Evolutionary conservation across 1,284 basidiomycete genomes (phyloP), one percentile per base, ranked within the genome.

Genomic region (Pseudomicrostroma phylloplanum): DNA sequence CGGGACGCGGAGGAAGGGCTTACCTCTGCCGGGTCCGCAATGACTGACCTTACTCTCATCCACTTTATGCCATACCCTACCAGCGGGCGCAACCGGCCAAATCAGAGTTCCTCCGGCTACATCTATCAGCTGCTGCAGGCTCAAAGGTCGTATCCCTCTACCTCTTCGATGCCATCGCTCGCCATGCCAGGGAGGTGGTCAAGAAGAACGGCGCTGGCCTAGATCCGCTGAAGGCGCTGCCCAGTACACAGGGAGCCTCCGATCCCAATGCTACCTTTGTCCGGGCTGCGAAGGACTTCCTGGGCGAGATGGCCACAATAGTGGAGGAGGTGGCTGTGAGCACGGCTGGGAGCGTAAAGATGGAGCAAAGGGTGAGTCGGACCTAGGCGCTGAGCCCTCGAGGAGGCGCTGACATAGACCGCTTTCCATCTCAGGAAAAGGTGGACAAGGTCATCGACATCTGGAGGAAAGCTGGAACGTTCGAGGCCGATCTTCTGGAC

Each of bases 401-500:
- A 36, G 19, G 17, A 25, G 23, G 30, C 17, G 55, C 26, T 51
- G 48, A 30, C 43, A 56, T 12, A n/a, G 43, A 6, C 43, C 6
- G 3, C 17, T 56, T 53, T 15, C 56, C 56, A 8, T 43, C 8
- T 26, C 57, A 68, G 67, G 68, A 70, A 53, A 73, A 73, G 57
- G 71, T 71, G 15, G 51, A 53, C 36, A 73, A 73, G 55, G 71
- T 73, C 42, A 59, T 73, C 43, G 71, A 73, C 56, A 73, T 73
- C 42, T 73, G 71, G 71, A 51, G 30, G 26, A 67, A 67, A 17
- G 67, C 69, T 0, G 59, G 48, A 2, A 71, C 71, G 13, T 73
- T 73, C 56, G 54, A 62, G n/a, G n/a, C 58, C 7, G 56, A 56
- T 19, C 39, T 70, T 21, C 60, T 73, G 51, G n/a, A 21, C n/a